Base-by-base conservation (phyloP, 2,329 filamentous ascomycete genomes). In the Coniella vitis region DNA sequence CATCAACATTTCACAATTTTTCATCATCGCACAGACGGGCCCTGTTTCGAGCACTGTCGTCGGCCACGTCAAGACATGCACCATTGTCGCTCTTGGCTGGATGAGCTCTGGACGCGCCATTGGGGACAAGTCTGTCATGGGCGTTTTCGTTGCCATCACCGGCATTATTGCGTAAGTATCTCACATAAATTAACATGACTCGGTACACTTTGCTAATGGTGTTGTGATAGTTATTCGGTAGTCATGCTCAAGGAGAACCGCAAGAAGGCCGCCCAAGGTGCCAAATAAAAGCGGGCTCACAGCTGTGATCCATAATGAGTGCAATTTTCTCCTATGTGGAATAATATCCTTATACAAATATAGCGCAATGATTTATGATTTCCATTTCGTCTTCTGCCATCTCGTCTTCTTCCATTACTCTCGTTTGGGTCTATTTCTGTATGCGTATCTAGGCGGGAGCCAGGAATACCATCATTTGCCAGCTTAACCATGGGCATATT, bases 31-130 rank as follows among this genome's bases (percentile, higher is more conserved):
- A 3, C 74, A 79, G 60, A 78, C 76, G 0, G 80, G 81, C 0
- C 76, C 81, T 0, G 79, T 84, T 4, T 79, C 79, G 7, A 83
- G 79, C 56, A 83, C 81, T 0, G 79, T 85, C 1, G 79, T 84
- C 14, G 81, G 80, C 1, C 80, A 84, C 57, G 67, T 82, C 32
- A 84, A 84, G 65, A 84, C 80, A 0, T 83, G 79, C 57, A 75
- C 75, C 4, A 83, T 84, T 55, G 79, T 84, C n/a, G 73, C 74
- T 16, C 63, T 84, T 4, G 80, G 81, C 25, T 84, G 81, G 81
- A 66, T 70, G 48, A 70, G 67, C 1, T 79, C 74, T 10, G 75
- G 78, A 8, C 66, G 77, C n/a, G 70, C 72, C 9, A 71, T 79
- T 22, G 72, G 72, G 13, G 77, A 81, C 58, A 77, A 71, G 61